Conservation (phyloP, 2,329 filamentous ascomycete species). For the Fusarium temperatum region DNA sequence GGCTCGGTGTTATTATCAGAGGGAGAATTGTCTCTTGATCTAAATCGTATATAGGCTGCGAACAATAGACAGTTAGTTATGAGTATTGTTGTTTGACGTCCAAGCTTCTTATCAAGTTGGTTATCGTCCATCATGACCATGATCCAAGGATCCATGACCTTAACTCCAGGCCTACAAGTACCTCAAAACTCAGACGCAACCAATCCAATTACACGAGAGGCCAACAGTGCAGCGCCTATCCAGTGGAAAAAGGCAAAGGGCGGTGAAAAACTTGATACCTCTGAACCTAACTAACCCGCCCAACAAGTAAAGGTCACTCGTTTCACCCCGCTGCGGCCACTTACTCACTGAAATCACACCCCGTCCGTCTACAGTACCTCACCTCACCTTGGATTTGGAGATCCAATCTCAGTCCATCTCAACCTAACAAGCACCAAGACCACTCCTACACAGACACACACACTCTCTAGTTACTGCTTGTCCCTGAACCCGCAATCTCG, state of each 20-base stretch:
- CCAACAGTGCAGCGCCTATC: slow-evolving; percentile 23
- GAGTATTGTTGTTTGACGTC: slow-evolving; percentile 12
- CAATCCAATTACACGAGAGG: slow-evolving; percentile 26
- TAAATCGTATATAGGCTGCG: not conserved
- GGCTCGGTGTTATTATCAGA: slow-evolving; percentile 5
- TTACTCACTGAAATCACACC: slow-evolving; percentile 12
- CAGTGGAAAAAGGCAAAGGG: slow-evolving; percentile 37
- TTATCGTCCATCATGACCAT: slow-evolving; percentile 23
- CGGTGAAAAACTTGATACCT: slow-evolving; percentile 41
- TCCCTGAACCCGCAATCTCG: slow-evolving; percentile 38
- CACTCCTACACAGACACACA: not conserved
- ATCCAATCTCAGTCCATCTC: slow-evolving; percentile 37
- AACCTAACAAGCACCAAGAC: not conserved
- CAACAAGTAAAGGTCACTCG: slow-evolving; percentile 35
- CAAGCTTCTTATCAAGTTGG: slow-evolving; percentile 9
- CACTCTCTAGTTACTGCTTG: not conserved
- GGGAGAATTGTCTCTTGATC: not conserved
- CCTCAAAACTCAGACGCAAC: slow-evolving; percentile 13
- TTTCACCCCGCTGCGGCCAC: slow-evolving; percentile 27
- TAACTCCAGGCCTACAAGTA: slow-evolving; percentile 15
- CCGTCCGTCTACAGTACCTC: not conserved
- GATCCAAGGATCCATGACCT: slow-evolving; percentile 8
- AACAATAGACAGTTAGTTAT: not conserved
- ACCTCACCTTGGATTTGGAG: slow-evolving; percentile 25
- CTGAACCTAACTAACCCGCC: slow-evolving; percentile 29